Conservation (phyloP, 441 rosid species). For the Arabidopsis lyrata region DNA sequence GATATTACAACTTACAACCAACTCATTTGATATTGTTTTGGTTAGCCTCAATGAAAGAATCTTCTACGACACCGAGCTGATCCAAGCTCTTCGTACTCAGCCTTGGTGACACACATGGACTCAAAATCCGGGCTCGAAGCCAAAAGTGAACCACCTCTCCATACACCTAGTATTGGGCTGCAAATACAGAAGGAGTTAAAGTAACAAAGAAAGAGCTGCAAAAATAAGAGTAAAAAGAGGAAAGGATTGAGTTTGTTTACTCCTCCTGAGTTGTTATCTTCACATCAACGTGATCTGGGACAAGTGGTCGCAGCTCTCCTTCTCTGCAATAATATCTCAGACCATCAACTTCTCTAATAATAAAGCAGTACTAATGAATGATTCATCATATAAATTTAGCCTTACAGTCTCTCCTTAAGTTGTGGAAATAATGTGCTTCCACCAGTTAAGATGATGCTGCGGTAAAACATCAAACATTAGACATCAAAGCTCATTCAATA, state of each 20-base stretch:
- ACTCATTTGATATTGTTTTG: neutral
- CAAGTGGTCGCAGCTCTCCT: conserved; percentile 91
- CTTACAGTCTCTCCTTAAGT: conserved; percentile 48
- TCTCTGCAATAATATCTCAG: conserved; percentile 36
- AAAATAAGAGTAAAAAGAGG: conserved; percentile 17
- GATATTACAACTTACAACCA: neutral
- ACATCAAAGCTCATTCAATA: conserved; percentile 22
- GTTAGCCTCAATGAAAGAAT: conserved; percentile 65
- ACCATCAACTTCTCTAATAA: neutral
- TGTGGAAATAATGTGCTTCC: conserved; percentile 89
- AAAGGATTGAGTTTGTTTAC: conserved; percentile 53
- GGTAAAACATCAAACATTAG: conserved; percentile 37
- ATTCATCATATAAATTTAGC: neutral
- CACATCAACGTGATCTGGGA: conserved; percentile 81
- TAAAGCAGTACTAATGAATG: too few species aligned
- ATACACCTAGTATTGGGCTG: conserved; percentile 91
- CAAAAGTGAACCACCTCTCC: conserved; percentile 98
- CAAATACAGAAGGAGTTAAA: conserved; percentile 12
- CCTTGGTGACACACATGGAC: conserved; percentile 89
- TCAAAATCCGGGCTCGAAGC: conserved; percentile 95
- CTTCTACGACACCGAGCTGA: conserved; percentile 86
- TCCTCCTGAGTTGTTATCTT: conserved; percentile 87
- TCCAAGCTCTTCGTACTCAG: conserved; percentile 95
- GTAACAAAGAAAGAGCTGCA: neutral
- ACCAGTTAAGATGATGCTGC: conserved; percentile 91